Evolutionary conservation across 2,329 filamentous ascomycete species (phyloP), one percentile per base, ranked within the genome.

Genomic region (Pseudogymnoascus sp.): DNA sequence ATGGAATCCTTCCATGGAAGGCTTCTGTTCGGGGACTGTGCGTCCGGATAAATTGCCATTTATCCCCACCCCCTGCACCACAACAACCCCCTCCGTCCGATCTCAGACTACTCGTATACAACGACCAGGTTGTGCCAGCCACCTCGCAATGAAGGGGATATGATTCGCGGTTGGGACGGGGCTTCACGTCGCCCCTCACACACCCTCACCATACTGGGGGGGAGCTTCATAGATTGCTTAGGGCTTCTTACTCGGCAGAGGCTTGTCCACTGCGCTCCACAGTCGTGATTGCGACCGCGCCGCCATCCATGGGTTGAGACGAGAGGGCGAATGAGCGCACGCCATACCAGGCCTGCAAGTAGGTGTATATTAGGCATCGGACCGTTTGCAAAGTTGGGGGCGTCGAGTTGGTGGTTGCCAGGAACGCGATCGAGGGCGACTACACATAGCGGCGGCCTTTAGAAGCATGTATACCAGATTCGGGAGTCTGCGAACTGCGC

Each of bases 1-100:
- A 9, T 19, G 25, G 14, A 33, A 55, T 55, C 49, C 49, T 55
- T 55, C 49, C 9, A 19, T 55, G 49, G n/a, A 55, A 55, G 49
- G 49, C 49, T 55, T 55, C 49, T 55, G 49, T 55, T 55, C n/a
- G 49, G 16, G 49, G 49, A 55, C 49, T 19, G 49, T 55, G 49
- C 49, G 25, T 5, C 14, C 28, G 49, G 49, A 33, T 55, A 55
- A 55, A 55, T 55, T 19, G n/a, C 42, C 4, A 55, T 55, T 55
- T 55, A 55, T 16, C 49, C 49, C 28, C 8, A 33, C 30, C 49
- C 49, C 49, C 49, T 55, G 49, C 5, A 49, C 19, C 19, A 16
- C 14, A 23, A 49, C 1, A 28, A 19, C 49, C 49, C 41, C 49
- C 25, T 55, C 45, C 49, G 49, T 55, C 49, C 49, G 49, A 55